Evolutionary conservation across 495 filamentous ascomycete species (phyloP), one percentile per base, ranked within the genome.

Genomic region (Aspergillus leporis): DNA sequence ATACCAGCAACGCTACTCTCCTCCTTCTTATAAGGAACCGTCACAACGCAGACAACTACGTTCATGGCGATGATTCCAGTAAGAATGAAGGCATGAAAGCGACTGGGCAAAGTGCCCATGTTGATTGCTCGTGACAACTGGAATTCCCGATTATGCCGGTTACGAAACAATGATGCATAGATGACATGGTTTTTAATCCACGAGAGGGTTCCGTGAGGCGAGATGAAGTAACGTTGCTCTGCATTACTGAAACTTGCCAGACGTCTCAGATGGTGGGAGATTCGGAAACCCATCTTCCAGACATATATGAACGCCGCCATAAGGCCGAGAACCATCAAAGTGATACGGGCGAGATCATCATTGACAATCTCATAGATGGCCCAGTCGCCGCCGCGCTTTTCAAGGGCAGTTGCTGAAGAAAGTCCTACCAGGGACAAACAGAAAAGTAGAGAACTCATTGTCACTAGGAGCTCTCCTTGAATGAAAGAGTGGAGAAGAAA

Each of bases 111-210:
- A 0, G 87, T 92, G 31, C 94, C 94, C 65, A 97, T 82, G 70
- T 91, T 92, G 63, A 94, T 67, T 41, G 87, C 89, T 14, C 83
- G 77, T 5, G 89, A 93, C 5, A 97, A 73, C 61, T 85, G 84
- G 61, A 96, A 84, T 70, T 96, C 93, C 53, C 87, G 85, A 74
- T 94, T 95, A 76, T 97, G 93, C 28, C 93, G 86, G 60, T 82
- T 88, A 12, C 82, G 83, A 71, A 90, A 87, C 21, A 98, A 73
- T 1, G 94, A 92, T 10, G 94, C 93, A 70, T 93, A 91, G 62
- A 96, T 80, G 52, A 96, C 66, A 66, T 93, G 78, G 60, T 84
- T 85, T 78, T 96, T 97, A 64, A 96, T 60, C 72, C 78, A 81
- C 63, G 89, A 83, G 69, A 85, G 78, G 3, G 66, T 71, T 4